phyloP scores from a whole-genome alignment of 352 stramenopile species.

The Phytopythium montanum region DNA sequence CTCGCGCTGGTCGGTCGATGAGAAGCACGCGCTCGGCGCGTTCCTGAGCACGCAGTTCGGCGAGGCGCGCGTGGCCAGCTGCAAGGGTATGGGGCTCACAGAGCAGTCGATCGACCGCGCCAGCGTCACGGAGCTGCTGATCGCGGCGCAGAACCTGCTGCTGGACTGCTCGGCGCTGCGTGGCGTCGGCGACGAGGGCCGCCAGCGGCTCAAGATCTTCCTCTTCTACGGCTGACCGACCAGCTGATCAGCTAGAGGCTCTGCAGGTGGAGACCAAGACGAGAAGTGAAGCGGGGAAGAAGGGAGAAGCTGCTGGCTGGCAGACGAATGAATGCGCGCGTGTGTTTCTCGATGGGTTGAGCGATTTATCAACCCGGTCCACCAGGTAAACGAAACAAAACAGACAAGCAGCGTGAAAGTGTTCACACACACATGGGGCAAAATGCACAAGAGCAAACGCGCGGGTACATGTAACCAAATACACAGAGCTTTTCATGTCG shows the following conservation, averaged over 20 bases:
- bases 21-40: conserved; percentile 37
- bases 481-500: neutral
- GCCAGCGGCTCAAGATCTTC: conserved; percentile 69
- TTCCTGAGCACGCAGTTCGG: conserved; percentile 57
- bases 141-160: conserved; percentile 65
- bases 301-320: no score
- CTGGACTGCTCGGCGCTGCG: conserved; percentile 44
- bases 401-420: neutral
- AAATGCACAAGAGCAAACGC: neutral
- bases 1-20: conserved; percentile 43
- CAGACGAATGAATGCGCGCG: neutral
- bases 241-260: neutral
- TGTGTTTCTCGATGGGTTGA: conserved; percentile 5
- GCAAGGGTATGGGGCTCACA: conserved; percentile 60
- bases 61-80: conserved; percentile 52
- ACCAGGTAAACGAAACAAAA: neutral
- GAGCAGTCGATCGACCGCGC: conserved; percentile 49
- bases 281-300: neutral
- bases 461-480: neutral
- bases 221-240: conserved; percentile 55
- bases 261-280: neutral
- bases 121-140: conserved; percentile 40
- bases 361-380: conserved; percentile 4
- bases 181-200: conserved; percentile 44
- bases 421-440: neutral